Evolutionary conservation across 768 basidiomycete species (phyloP).

Genomic region (Pholiota microspora): DNA sequence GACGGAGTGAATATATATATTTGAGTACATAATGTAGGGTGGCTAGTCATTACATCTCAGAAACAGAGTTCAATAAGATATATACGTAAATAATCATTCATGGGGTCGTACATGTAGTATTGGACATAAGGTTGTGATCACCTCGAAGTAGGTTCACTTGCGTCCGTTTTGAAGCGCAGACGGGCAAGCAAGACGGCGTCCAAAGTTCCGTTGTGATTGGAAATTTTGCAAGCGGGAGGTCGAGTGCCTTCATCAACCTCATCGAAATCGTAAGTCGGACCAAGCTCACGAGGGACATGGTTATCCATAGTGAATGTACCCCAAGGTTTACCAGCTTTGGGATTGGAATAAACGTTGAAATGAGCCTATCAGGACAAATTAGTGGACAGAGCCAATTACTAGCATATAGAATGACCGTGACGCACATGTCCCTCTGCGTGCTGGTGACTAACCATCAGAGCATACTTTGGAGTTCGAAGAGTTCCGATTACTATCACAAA

Average conservation of each 20-base stretch:
- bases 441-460: constrained; percentile 20
- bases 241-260: constrained; percentile 8
- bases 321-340: constrained; percentile 20
- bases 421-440: constrained; percentile 22
- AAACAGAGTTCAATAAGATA: background rate
- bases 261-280: constrained; percentile 19
- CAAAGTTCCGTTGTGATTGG: background rate
- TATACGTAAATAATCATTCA: background rate
- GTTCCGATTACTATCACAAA: constrained; percentile 16
- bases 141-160: constrained; percentile 3
- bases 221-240: constrained; percentile 18
- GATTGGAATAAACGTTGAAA: constrained; percentile 18
- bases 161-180: constrained; percentile 8
- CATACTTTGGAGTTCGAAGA: constrained; percentile 20
- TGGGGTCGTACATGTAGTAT: too few species aligned
- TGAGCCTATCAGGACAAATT: constrained; percentile 11
- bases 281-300: constrained; percentile 2
- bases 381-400: background rate
- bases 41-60: too few species aligned
- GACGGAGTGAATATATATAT: too few species aligned
- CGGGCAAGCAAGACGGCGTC: constrained; percentile 5
- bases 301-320: constrained; percentile 18
- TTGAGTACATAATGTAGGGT: too few species aligned
- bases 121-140: too few species aligned
- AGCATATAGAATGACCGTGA: too few species aligned